Base-by-base conservation (phyloP, 2,329 filamentous ascomycete species). In the Bipolaris zeicola region DNA sequence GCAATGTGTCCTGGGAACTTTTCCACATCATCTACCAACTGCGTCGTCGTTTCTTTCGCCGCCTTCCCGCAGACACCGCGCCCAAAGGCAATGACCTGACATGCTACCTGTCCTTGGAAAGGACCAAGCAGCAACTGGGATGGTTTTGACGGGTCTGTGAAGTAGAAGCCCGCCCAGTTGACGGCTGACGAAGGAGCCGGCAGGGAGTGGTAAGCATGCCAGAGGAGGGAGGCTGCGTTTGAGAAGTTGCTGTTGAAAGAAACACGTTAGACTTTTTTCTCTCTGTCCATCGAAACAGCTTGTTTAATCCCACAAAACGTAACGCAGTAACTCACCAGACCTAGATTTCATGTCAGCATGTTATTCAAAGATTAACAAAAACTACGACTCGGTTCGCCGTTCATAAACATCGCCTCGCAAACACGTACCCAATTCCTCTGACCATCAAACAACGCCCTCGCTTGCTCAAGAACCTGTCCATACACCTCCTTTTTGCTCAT, bases 1-100 rank as follows among this genome's bases (percentile, higher is more conserved):
- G 91, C 90, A 69, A 95, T 93, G 72, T 94, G 91, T 1, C 89
- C 90, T 0, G 89, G 88, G 68, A 94, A 94, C 49, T 78, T 70
- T 41, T 91, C 87, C 6, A 95, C 90, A 72, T 95, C 87, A 11
- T 80, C 77, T 0, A 83, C 80, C 1, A 92, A 73, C 76, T 91
- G 88, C 10, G 90, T 92, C 57, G 77, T 71, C 42, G 77, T 76
- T 3, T 79, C 82, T 22, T 81, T 70, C 1, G 89, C 90, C 0
- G 90, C 89, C 6, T 85, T 78, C 2, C 91, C 91, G 72, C 91
- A 94, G 5, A 95, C 91, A 28, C 91, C 91, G 39, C 84, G 82
- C 7, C 87, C 86, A 60, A 92, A 90, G 5, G 80, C 77, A 66
- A 95, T 94, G 14, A 83, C 88, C 74, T 95, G 90, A 71, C 91